Evolutionary conservation across 1,284 basidiomycete genomes (phyloP).

Genomic region (Lentinus polychrous): DNA sequence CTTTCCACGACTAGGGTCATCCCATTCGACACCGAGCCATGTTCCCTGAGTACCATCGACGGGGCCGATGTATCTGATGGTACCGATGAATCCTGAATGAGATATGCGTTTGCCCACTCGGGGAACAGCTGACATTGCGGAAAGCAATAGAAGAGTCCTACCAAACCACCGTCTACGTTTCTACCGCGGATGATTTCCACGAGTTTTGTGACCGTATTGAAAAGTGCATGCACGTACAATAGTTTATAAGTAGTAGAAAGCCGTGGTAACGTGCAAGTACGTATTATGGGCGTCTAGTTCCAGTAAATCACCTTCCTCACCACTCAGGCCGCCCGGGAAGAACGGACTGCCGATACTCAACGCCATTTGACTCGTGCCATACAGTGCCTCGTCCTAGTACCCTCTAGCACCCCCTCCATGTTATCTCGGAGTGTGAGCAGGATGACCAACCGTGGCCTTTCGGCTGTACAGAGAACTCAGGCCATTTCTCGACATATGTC

Average conservation of each 20-base stretch:
- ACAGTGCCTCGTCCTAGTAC: not conserved
- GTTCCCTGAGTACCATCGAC: constrained; percentile 59
- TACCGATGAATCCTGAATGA: constrained; percentile 48
- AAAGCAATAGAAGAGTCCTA: not conserved
- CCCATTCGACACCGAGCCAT: constrained; percentile 97
- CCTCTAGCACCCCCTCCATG: constrained; percentile 8
- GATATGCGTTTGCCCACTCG: constrained; percentile 44
- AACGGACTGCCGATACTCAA: constrained; percentile 8
- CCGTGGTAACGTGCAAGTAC: too few relatives aligned
- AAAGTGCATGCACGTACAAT: too few relatives aligned
- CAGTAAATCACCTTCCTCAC: not conserved
- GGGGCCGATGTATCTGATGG: constrained; percentile 64
- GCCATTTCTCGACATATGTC: constrained; percentile 55
- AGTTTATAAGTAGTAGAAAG: too few relatives aligned
- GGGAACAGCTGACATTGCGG: constrained; percentile 15
- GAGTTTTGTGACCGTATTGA: too few relatives aligned
- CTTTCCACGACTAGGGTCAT: constrained; percentile 77
- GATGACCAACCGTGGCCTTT: constrained; percentile 37
- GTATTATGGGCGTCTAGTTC: not conserved
- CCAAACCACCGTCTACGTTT: too few relatives aligned
- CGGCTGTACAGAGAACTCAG: constrained; percentile 40
- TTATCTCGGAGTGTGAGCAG: constrained; percentile 23
- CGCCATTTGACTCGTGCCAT: constrained; percentile 1
- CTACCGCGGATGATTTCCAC: too few relatives aligned
- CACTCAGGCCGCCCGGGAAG: not conserved